These are phyloP conservation scores for Monosporascus sp. DNA, from an alignment of 2,329 filamentous ascomycete species.

Conservation along the genomic window DNA sequence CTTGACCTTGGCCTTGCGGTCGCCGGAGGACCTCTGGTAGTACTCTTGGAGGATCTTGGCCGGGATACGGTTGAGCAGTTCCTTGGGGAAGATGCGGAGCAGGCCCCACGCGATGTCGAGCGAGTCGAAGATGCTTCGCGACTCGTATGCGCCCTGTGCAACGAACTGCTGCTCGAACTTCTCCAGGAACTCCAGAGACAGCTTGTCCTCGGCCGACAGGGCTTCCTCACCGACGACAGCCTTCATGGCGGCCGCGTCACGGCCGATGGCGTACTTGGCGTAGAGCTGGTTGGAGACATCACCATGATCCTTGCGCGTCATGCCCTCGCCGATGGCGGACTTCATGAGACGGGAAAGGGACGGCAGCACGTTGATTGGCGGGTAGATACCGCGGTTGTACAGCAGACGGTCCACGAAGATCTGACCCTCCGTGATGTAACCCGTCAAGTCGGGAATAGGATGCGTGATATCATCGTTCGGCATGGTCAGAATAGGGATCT, in stretches of 20 bases:
- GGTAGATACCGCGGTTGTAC: slow-evolving; percentile 95
- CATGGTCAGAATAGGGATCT: slow-evolving; percentile 99
- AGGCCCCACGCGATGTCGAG: slow-evolving; percentile 95
- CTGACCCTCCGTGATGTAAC: slow-evolving; percentile 98
- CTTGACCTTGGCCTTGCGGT: slow-evolving; percentile 59
- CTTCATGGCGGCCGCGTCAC: slow-evolving; percentile 98
- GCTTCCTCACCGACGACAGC: slow-evolving; percentile 98
- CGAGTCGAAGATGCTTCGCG: slow-evolving; percentile 85
- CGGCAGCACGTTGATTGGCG: slow-evolving; percentile 96
- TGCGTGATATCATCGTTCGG: slow-evolving; percentile 99
- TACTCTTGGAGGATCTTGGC: slow-evolving; percentile 78
- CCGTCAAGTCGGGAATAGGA: slow-evolving; percentile 96
- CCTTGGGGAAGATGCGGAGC: slow-evolving; percentile 95
- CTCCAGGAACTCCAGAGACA: slow-evolving; percentile 95
- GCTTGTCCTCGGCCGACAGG: slow-evolving; percentile 90
- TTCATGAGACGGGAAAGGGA: slow-evolving; percentile 99
- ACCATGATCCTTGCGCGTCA: slow-evolving; percentile 93
- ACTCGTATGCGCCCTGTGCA: slow-evolving; percentile 85
- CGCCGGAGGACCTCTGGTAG: slow-evolving; percentile 64
- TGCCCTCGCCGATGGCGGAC: slow-evolving; percentile 95
- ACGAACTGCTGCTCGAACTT: slow-evolving; percentile 98
- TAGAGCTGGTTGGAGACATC: slow-evolving; percentile 99
- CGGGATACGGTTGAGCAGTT: slow-evolving; percentile 91
- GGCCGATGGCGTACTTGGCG: slow-evolving; percentile 98
- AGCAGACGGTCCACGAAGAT: slow-evolving; percentile 95